These are phyloP conservation scores for Nitzschia sp. DNA, from an alignment of 108 stramenopile species.

Conservation along the genomic window DNA sequence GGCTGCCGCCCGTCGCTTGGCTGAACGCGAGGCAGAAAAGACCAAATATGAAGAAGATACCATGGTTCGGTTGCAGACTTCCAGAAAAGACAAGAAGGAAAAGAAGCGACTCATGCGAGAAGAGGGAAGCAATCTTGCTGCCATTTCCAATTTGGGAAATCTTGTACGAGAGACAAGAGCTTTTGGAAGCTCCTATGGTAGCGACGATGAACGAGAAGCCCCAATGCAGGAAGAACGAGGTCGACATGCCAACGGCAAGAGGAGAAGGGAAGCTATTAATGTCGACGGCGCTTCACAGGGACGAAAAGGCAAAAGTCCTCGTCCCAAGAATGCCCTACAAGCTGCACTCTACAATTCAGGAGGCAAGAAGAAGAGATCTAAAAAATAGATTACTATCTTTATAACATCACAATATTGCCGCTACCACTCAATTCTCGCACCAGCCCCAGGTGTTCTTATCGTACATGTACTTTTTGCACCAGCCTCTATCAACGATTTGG, in stretches of 20 bases:
- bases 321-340: conserved; percentile 59
- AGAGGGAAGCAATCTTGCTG: conserved; percentile 74
- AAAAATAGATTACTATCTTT: conserved; percentile 9
- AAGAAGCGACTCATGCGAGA: conserved; percentile 78
- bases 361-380: conserved; percentile 22
- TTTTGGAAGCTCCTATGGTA: conserved; percentile 37
- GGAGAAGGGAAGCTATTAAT: conserved; percentile 47
- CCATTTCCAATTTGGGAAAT: conserved; percentile 76
- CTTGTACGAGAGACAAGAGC: conserved; percentile 60
- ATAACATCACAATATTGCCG: background rate
- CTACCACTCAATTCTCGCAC: conserved; percentile 24
- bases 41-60: conserved; percentile 73
- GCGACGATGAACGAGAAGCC: conserved; percentile 23
- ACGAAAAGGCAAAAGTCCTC: conserved; percentile 28
- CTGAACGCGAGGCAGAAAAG: conserved; percentile 64
- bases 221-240: background rate
- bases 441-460: conserved; percentile 14
- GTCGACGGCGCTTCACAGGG: conserved; percentile 15
- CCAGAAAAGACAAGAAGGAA: conserved; percentile 73
- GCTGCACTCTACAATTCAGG: conserved; percentile 52
- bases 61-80: conserved; percentile 74
- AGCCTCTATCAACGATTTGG: conserved; percentile 15
- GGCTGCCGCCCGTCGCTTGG: conserved; percentile 60
- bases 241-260: conserved; percentile 57
- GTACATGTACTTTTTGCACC: conserved; percentile 39